Conservation (phyloP, 2,329 filamentous ascomycete species). For the Stagonosporopsis vannaccii region DNA sequence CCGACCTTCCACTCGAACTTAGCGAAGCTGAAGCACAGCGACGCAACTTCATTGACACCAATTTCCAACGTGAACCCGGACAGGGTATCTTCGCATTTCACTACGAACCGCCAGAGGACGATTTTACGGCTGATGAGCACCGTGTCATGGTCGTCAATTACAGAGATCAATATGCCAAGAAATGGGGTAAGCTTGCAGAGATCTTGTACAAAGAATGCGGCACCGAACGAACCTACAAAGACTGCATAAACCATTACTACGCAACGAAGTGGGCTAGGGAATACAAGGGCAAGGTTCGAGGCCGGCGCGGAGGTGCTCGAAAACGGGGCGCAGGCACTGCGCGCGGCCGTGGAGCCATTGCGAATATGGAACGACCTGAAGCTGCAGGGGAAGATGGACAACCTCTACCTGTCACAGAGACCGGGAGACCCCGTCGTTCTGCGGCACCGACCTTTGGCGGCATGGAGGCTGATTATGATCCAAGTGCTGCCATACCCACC, state of each 20-base stretch:
- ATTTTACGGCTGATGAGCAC: slow-evolving; percentile 76
- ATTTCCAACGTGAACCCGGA: slow-evolving; percentile 69
- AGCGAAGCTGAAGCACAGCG: slow-evolving; percentile 66
- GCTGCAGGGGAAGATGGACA: slow-evolving; percentile 48
- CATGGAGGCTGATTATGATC: slow-evolving; percentile 68
- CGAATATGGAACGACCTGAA: slow-evolving; percentile 54
- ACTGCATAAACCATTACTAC: slow-evolving; percentile 88
- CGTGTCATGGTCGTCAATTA: slow-evolving; percentile 77
- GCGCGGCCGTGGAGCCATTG: slow-evolving; percentile 66
- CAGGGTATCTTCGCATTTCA: slow-evolving; percentile 74
- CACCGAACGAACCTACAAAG: slow-evolving; percentile 73
- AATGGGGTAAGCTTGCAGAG: slow-evolving; percentile 80
- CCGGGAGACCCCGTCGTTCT: slow-evolving; percentile 58
- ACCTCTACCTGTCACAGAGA: slow-evolving; percentile 54
- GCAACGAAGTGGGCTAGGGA: slow-evolving; percentile 77
- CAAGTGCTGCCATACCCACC: slow-evolving; percentile 36
- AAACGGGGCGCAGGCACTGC: slow-evolving; percentile 46
- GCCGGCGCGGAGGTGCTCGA: slow-evolving; percentile 36
- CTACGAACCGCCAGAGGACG: slow-evolving; percentile 74
- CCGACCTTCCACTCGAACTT: slow-evolving; percentile 74
- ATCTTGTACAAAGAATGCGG: slow-evolving; percentile 57
- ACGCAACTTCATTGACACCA: slow-evolving; percentile 69
- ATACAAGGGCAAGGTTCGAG: slow-evolving; percentile 74
- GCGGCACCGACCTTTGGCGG: slow-evolving; percentile 77
- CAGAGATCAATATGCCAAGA: slow-evolving; percentile 74